Conservation (phyloP, 2,329 filamentous ascomycete species). For the Colletotrichum spaethianum region DNA sequence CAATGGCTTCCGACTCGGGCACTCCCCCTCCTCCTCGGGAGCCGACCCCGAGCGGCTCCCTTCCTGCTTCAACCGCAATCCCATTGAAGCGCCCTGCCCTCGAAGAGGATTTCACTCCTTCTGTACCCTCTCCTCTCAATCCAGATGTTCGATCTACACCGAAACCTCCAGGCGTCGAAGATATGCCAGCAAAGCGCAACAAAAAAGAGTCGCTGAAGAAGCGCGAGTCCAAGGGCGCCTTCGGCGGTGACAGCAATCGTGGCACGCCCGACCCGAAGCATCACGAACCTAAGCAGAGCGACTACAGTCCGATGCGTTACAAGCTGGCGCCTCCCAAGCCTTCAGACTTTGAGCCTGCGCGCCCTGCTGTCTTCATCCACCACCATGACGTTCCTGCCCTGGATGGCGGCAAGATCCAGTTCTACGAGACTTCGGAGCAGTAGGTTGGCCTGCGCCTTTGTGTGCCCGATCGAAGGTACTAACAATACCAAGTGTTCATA, state of each 20-base stretch:
- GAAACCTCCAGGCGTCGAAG: constrained; percentile 51
- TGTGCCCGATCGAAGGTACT: not conserved
- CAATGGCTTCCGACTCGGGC: constrained; percentile 55
- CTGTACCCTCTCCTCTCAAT: constrained; percentile 82
- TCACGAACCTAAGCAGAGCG: constrained; percentile 53
- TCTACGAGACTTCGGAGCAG: constrained; percentile 77
- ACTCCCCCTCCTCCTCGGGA: constrained; percentile 60
- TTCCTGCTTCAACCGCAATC: constrained; percentile 61
- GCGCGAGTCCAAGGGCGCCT: constrained; percentile 71
- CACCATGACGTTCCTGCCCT: constrained; percentile 67
- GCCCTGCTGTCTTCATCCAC: constrained; percentile 69
- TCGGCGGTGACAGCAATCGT: constrained; percentile 63
- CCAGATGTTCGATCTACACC: constrained; percentile 67
- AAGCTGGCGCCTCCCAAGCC: constrained; percentile 75
- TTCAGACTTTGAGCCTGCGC: constrained; percentile 72
- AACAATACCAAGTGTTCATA: constrained; percentile 64
- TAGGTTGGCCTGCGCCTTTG: constrained; percentile 54
- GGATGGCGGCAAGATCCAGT: constrained; percentile 67
- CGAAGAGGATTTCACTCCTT: constrained; percentile 79
- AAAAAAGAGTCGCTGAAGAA: constrained; percentile 80
- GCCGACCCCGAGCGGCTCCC: constrained; percentile 55
- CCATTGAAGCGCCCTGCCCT: constrained; percentile 74
- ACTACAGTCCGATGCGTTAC: constrained; percentile 70
- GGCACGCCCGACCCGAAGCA: constrained; percentile 71
- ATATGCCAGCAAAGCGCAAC: constrained; percentile 57